A percentile compares a stretch with the other conserved stretches of the same genome.
These are phyloP conservation scores for Vitellaria paradoxa DNA, from an alignment of 179 eudicot genomes.

Conservation along the genomic window DNA sequence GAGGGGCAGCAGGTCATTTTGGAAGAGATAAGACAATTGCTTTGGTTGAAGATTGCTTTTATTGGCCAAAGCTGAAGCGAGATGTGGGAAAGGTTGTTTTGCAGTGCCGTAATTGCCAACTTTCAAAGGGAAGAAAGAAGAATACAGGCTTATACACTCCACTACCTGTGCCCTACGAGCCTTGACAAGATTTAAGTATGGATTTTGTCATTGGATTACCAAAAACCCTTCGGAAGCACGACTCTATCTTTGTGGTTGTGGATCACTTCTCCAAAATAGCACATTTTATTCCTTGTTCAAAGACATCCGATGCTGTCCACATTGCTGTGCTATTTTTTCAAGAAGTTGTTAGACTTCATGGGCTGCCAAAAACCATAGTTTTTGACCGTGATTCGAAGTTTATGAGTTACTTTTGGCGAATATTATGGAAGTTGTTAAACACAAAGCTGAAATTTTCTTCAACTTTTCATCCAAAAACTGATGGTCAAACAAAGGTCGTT, in stretches of 20 bases:
- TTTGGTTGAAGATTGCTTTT: neutral
- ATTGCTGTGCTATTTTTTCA: neutral
- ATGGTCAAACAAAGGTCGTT: neutral
- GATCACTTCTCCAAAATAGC: neutral
- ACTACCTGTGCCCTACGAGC: neutral
- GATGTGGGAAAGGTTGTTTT: neutral
- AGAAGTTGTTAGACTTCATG: neutral
- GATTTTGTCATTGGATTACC: neutral
- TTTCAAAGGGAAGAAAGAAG: neutral
- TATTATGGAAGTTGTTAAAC: neutral
- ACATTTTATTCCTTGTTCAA: slow-evolving; percentile 3
- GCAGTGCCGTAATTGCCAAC: neutral
- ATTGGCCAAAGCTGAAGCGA: neutral
- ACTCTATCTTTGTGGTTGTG: neutral
- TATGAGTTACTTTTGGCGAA: slow-evolving; percentile 11
- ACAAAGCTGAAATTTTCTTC: neutral
- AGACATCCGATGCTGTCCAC: neutral
- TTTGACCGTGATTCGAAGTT: slow-evolving; percentile 1
- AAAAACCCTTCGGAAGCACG: neutral
- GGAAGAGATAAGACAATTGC: slow-evolving; percentile 7
- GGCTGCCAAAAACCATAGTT: neutral
- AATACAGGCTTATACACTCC: neutral
- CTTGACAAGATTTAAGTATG: slow-evolving; percentile 1
- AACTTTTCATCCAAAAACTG: slow-evolving; percentile 5
- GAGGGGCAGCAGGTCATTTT: slow-evolving; percentile 2